phyloP scores from a whole-genome alignment of 768 basidiomycete genomes.

The Trametes villosa region DNA sequence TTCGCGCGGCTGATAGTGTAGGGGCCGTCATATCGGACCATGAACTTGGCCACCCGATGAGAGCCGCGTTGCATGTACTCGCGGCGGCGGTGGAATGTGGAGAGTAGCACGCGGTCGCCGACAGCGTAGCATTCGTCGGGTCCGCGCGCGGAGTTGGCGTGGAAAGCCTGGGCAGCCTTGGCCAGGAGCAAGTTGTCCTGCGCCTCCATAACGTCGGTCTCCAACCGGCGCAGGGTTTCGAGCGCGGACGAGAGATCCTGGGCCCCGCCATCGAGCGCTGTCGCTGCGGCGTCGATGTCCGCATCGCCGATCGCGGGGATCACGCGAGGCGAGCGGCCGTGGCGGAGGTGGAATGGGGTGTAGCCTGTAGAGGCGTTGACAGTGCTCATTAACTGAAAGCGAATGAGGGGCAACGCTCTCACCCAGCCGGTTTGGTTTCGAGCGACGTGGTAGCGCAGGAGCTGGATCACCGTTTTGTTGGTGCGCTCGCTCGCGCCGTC shows the following conservation, averaged over 20 bases:
- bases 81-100: conserved; percentile 32
- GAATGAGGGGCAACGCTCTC: conserved; percentile 21
- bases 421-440: conserved; percentile 28
- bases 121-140: conserved; percentile 27
- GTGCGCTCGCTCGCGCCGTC: conserved; percentile 39
- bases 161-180: conserved; percentile 31
- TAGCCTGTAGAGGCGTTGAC: conserved; percentile 30
- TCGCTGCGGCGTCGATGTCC: background rate
- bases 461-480: conserved; percentile 34
- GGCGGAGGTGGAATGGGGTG: conserved; percentile 27
- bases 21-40: conserved; percentile 40
- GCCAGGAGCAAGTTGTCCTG: conserved; percentile 40
- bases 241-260: background rate
- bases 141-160: conserved; percentile 29
- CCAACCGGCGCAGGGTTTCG: background rate
- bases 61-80: conserved; percentile 35
- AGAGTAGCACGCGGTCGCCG: conserved; percentile 42
- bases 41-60: conserved; percentile 45
- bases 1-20: conserved; percentile 25
- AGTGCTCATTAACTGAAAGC: conserved; percentile 34
- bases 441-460: conserved; percentile 27
- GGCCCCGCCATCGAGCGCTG: background rate
- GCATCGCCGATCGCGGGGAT: conserved; percentile 24
- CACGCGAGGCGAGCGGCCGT: conserved; percentile 21
- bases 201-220: conserved; percentile 31